Conservation (phyloP, 345 rosid genomes). For the Nasturtium officinale region DNA sequence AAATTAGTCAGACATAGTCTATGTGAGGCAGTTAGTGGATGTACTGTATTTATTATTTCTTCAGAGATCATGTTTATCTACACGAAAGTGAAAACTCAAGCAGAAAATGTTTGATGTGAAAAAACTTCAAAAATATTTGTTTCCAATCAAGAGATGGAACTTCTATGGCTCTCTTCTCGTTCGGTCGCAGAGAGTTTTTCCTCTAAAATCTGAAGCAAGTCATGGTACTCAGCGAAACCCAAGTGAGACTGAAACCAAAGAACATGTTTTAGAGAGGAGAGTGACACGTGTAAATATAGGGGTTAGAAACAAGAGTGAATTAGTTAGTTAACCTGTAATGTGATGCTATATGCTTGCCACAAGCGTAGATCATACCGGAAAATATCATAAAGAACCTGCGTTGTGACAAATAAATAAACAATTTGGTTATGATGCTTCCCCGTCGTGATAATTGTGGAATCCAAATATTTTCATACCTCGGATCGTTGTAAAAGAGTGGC, state of each 20-base stretch:
- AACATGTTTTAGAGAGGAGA: background rate
- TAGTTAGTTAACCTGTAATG: conserved; percentile 60
- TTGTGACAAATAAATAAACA: background rate
- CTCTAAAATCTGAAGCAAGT: conserved; percentile 66
- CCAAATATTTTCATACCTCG: conserved; percentile 56
- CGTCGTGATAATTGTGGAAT: background rate
- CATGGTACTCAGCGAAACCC: conserved; percentile 69
- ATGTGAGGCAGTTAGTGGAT: conserved; percentile 1
- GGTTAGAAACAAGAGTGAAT: conserved; percentile 9
- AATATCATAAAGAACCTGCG: conserved; percentile 87
- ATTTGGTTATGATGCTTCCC: conserved; percentile 2
- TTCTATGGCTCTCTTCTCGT: conserved; percentile 36
- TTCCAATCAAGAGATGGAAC: conserved; percentile 29
- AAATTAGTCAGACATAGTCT: background rate
- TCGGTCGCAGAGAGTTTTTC: conserved; percentile 57
- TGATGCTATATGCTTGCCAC: conserved; percentile 84
- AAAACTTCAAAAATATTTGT: background rate
- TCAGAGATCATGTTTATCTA: conserved; percentile 28
- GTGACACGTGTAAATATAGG: background rate
- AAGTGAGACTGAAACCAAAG: conserved; percentile 57
- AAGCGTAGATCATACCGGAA: conserved; percentile 73
- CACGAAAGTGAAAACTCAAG: conserved; percentile 24
- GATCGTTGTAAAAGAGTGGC: conserved; percentile 89
- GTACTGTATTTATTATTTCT: conserved; percentile 21
- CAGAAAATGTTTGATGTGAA: conserved; percentile 7